A percentile compares a stretch with the other conserved stretches of the same genome.
phyloP scores from a whole-genome alignment of 345 rosid genomes.

The Barbarea vulgaris region DNA sequence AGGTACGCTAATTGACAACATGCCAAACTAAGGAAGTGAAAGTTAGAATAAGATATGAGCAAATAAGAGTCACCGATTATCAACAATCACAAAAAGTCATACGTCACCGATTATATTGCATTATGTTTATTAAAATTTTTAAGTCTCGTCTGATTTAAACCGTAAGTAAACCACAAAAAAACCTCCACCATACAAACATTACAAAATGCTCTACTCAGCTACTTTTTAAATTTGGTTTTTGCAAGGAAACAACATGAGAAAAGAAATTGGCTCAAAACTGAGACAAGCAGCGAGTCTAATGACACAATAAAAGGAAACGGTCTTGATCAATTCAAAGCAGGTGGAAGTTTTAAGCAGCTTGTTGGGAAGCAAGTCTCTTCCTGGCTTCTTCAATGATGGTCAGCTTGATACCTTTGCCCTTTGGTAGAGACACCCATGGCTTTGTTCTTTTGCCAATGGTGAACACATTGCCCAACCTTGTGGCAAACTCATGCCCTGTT shows the following conservation, averaged over 20 bases:
- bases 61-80: not conserved
- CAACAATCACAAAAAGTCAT: not conserved
- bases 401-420: conserved; percentile 87
- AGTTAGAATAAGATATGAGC: not conserved
- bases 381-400: conserved; percentile 84
- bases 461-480: conserved; percentile 78
- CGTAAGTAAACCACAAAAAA: conserved; percentile 16
- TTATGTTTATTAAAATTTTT: not conserved
- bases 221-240: not conserved
- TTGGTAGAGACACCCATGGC: conserved; percentile 90
- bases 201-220: conserved; percentile 33
- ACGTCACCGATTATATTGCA: not conserved
- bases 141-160: not conserved
- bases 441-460: conserved; percentile 79
- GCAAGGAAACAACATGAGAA: conserved; percentile 18
- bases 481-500: conserved; percentile 82
- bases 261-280: conserved; percentile 16
- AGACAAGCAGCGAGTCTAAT: conserved; percentile 16
- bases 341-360: conserved; percentile 36
- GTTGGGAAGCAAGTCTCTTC: conserved; percentile 71
- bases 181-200: not conserved
- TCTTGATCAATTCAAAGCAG: not conserved
- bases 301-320: not conserved
- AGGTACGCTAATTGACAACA: too few species aligned
- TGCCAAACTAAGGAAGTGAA: not conserved